Conservation (phyloP, 2,329 filamentous ascomycete genomes). For the Tolypocladium pustulatum region DNA sequence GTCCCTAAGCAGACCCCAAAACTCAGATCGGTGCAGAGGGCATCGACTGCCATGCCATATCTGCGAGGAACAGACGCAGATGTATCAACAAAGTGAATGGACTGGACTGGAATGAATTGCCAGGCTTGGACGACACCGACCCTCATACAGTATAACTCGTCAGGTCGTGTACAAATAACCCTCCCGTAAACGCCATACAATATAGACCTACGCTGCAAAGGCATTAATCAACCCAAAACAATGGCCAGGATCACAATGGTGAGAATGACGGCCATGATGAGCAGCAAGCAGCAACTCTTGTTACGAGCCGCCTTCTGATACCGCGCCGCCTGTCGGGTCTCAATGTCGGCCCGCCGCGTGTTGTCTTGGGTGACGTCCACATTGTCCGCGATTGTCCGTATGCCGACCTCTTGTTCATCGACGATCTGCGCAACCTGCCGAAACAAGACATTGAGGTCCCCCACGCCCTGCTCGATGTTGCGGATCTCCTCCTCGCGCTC, state of each 20-base stretch:
- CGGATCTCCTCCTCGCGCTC: slow-evolving; percentile 96
- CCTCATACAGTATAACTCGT: slow-evolving; percentile 4
- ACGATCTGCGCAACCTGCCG: slow-evolving; percentile 97
- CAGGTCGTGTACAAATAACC: slow-evolving; percentile 4
- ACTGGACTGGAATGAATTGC: slow-evolving; percentile 2
- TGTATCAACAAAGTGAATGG: slow-evolving; percentile 6
- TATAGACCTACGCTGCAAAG: neutral
- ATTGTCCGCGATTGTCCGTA: slow-evolving; percentile 82
- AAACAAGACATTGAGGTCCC: slow-evolving; percentile 93
- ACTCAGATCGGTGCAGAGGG: slow-evolving; percentile 7
- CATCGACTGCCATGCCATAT: slow-evolving; percentile 9
- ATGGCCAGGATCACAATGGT: slow-evolving; percentile 84
- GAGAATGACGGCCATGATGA: slow-evolving; percentile 81
- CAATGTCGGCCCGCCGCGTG: slow-evolving; percentile 74
- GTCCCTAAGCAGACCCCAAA: slow-evolving; percentile 8
- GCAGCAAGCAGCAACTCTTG: slow-evolving; percentile 83
- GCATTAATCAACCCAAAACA: slow-evolving; percentile 51
- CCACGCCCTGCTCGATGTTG: slow-evolving; percentile 93
- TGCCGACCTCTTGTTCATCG: slow-evolving; percentile 76
- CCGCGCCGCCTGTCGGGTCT: slow-evolving; percentile 73
- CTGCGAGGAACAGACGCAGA: slow-evolving; percentile 6
- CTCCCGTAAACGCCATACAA: slow-evolving; percentile 5
- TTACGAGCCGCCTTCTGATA: slow-evolving; percentile 94
- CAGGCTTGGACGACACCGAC: neutral
- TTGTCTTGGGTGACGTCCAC: slow-evolving; percentile 74